A percentile compares a stretch with the other conserved stretches of the same genome.
These are phyloP conservation scores for Komagataea norvegica DNA, from an alignment of 1,139 yeast genomes.

Conservation along the genomic window DNA sequence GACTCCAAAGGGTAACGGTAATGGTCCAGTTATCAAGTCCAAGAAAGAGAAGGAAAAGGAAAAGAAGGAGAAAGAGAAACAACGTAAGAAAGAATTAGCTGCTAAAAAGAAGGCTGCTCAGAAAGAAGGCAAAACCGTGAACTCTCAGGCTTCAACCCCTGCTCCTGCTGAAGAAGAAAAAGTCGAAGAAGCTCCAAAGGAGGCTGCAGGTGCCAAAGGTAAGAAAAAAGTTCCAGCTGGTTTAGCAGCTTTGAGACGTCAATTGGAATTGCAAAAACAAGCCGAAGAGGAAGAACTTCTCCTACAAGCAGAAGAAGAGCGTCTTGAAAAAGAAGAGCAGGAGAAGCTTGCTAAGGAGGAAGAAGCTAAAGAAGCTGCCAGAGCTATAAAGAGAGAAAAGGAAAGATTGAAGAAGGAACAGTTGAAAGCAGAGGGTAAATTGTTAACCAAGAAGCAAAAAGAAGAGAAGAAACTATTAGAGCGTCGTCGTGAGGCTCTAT, in stretches of 20 bases:
- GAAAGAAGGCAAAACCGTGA: constrained; percentile 37
- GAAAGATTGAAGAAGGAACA: constrained; percentile 75
- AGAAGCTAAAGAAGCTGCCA: constrained; percentile 62
- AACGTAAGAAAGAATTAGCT: constrained; percentile 86
- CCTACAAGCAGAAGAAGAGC: constrained; percentile 54
- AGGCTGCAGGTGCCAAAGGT: constrained; percentile 33
- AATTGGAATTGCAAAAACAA: constrained; percentile 82
- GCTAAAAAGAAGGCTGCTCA: constrained; percentile 79
- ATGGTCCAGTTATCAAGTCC: constrained; percentile 73
- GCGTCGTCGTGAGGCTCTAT: constrained; percentile 81
- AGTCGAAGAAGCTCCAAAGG: constrained; percentile 27
- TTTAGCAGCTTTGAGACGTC: constrained; percentile 75
- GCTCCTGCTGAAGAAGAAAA: constrained; percentile 37
- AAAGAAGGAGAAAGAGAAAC: constrained; percentile 96
- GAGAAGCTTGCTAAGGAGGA: constrained; percentile 47
- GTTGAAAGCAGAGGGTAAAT: constrained; percentile 89
- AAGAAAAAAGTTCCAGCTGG: constrained; percentile 70
- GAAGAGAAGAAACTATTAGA: constrained; percentile 86
- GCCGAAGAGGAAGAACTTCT: constrained; percentile 64
- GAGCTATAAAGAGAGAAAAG: constrained; percentile 73
- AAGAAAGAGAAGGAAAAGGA: constrained; percentile 97
- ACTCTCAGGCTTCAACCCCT: constrained; percentile 41
- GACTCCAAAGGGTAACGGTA: constrained; percentile 32
- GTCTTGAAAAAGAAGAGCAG: constrained; percentile 54
- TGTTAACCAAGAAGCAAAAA: constrained; percentile 86